These are phyloP conservation scores for Scutellaria minor DNA, from an alignment of 257 asterid species.

Conservation along the genomic window DNA sequence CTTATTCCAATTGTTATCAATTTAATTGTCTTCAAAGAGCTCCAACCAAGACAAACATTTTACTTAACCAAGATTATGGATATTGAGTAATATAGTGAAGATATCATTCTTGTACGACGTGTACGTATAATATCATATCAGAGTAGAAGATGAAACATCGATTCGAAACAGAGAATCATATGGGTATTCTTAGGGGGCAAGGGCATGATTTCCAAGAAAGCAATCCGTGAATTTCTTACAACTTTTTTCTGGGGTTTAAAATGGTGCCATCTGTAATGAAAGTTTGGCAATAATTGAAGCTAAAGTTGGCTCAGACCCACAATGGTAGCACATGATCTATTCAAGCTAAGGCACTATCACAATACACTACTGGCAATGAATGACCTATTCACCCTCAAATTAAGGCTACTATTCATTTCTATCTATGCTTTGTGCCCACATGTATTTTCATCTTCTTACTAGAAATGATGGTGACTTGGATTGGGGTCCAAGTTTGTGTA, in stretches of 20 bases:
- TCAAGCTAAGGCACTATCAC: conserved; percentile 4
- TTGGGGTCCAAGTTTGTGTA: conserved; percentile 4
- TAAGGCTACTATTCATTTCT: conserved; percentile 19
- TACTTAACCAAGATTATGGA: too few relatives aligned
- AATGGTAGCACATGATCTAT: conserved; percentile 32
- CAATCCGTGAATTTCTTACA: conserved; percentile 31
- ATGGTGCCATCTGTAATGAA: neutral
- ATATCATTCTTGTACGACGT: too few relatives aligned
- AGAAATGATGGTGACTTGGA: conserved; percentile 11
- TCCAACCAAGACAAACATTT: too few relatives aligned
- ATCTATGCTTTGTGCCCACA: conserved; percentile 24
- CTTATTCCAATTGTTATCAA: too few relatives aligned
- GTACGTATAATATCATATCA: too few relatives aligned
- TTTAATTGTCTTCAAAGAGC: too few relatives aligned
- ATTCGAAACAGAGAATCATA: too few relatives aligned
- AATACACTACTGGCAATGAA: conserved; percentile 13
- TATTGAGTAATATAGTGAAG: too few relatives aligned
- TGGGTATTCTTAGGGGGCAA: too few relatives aligned
- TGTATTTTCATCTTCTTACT: conserved; percentile 17
- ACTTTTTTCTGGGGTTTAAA: conserved; percentile 26
- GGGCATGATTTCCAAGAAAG: neutral
- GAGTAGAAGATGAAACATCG: too few relatives aligned
- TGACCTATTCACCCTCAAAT: conserved; percentile 29
- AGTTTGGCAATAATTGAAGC: conserved; percentile 37
- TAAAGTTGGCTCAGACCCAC: conserved; percentile 15